Evolutionary conservation across 116 monocot species (phyloP), one percentile per base, ranked within the genome.

Genomic region (Phalaenopsis hybrid): DNA sequence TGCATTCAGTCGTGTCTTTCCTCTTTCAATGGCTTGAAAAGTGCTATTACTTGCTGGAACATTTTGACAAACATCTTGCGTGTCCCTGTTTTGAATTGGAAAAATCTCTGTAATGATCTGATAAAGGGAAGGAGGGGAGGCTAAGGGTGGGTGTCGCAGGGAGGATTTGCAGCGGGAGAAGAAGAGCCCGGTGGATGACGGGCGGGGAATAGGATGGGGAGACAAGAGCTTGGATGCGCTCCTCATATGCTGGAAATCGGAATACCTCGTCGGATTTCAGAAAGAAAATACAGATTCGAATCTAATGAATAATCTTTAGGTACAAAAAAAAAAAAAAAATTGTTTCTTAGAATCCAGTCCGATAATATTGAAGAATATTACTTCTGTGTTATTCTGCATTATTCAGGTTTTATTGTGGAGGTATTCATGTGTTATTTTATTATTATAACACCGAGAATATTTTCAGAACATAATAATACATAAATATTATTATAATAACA

Each of bases 61-160:
- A 86, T 77, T 89, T 85, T 13, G 82, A n/a, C 89, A 57, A 89
- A 70, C 86, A 89, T 20, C n/a, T 78, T 41, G 61, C 0, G 77
- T 73, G 78, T 86, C 1, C 34, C 2, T 13, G 13, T 25, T 52
- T 67, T 23, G 15, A 59, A 76, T 34, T 37, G 83, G 75, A 34
- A 89, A 57, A 17, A 89, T 51, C 20, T 83, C 77, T 69, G 87
- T 77, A 37, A 90, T 85, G 44, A 44, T 83, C 34, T 90, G 79
- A 33, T 78, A 78, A 44, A 87, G 79, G 6, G 87, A 85, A 69
- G 81, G 85, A 50, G 79, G 46, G 49, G 77, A 3, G 12, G 37
- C 59, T 31, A 78, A 65, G 46, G 76, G 51, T 11, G 5, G 13
- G 28, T 28, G 50, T 15, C 17, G 21, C 25, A 8, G 50, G 25